Percentiles rank a stretch among this genome's conserved stretches.
These are phyloP conservation scores for Cicer bijugum DNA, from an alignment of 306 rosid species.

Conservation along the genomic window DNA sequence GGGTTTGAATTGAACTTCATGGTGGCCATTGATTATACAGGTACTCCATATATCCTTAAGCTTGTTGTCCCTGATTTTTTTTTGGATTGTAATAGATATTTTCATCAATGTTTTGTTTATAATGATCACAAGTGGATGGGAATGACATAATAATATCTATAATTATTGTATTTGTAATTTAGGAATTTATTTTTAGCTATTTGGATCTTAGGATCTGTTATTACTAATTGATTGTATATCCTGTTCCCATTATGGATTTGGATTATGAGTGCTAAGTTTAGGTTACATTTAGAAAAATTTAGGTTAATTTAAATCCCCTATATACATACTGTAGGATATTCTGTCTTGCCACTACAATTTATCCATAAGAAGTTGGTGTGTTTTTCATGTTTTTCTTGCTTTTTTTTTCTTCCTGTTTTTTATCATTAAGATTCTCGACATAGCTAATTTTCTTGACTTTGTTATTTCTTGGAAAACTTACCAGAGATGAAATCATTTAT, in stretches of 20 bases:
- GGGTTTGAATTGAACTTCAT: conserved; percentile 93
- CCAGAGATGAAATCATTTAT: conserved; percentile 2
- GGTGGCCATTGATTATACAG: conserved; percentile 97
- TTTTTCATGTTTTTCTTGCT: conserved; percentile 25
- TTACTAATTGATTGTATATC: conserved; percentile 19
- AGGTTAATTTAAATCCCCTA: neutral
- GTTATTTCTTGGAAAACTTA: conserved; percentile 1
- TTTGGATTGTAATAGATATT: conserved; percentile 25
- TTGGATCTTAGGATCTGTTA: neutral
- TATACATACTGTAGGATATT: conserved; percentile 7
- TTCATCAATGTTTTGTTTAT: conserved; percentile 9
- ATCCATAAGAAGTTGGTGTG: conserved; percentile 1
- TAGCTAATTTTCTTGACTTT: neutral
- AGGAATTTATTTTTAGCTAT: conserved; percentile 19
- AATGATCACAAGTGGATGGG: conserved; percentile 16
- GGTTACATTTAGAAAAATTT: neutral
- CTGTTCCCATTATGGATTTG: conserved; percentile 17
- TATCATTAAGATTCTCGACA: conserved; percentile 13
- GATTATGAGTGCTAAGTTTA: conserved; percentile 20
- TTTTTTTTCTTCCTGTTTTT: neutral
- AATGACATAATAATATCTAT: conserved; percentile 3
- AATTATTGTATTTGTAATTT: conserved; percentile 20
- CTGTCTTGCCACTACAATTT: conserved; percentile 27
- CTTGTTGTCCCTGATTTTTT: conserved; percentile 26
- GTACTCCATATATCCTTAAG: conserved; percentile 49